Evolutionary conservation across 2,329 filamentous ascomycete genomes (phyloP).

Genomic region (Purpureocillium takamizusanense): DNA sequence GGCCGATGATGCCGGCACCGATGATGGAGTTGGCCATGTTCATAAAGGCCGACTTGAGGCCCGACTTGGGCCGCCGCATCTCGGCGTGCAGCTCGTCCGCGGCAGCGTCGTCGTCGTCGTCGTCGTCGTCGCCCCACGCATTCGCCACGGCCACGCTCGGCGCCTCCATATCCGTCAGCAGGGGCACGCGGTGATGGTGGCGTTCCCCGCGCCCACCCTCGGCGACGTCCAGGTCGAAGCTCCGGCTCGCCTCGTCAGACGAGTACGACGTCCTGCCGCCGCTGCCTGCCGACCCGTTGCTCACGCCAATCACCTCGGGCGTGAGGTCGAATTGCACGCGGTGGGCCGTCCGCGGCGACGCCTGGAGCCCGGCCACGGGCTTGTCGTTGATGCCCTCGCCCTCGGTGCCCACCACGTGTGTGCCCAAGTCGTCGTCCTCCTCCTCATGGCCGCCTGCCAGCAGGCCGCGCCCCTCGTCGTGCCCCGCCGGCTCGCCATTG

Average conservation of each 20-base stretch:
- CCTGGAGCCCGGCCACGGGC: conserved; percentile 6
- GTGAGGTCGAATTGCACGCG: conserved; percentile 65
- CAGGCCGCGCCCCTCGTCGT: conserved; percentile 23
- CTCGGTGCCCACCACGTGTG: conserved; percentile 7
- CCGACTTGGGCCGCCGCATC: conserved; percentile 66
- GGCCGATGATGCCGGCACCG: conserved; percentile 64
- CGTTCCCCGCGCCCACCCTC: conserved; percentile 41
- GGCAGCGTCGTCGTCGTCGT: conserved; percentile 29
- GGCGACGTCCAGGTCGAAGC: conserved; percentile 41
- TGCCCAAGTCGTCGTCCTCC: conserved; percentile 16
- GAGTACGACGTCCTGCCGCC: conserved; percentile 2
- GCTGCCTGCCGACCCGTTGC: conserved; percentile 11
- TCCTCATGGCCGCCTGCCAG: conserved; percentile 16
- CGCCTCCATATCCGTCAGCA: conserved; percentile 76
- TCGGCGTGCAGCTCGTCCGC: conserved; percentile 42
- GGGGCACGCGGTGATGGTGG: conserved; percentile 51
- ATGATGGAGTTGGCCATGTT: conserved; percentile 99
- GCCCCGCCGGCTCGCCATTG: conserved; percentile 17
- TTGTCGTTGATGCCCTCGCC: conserved; percentile 8
- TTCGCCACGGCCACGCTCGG: conserved; percentile 65
- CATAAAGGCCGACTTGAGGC: conserved; percentile 86
- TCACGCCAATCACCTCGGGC: conserved; percentile 30
- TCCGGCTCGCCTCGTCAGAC: conserved; percentile 15
- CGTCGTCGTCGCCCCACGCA: conserved; percentile 24
- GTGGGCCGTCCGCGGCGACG: conserved; percentile 42